These are phyloP conservation scores for Lathyrus sativus DNA, from an alignment of 306 rosid genomes.

Conservation along the genomic window DNA sequence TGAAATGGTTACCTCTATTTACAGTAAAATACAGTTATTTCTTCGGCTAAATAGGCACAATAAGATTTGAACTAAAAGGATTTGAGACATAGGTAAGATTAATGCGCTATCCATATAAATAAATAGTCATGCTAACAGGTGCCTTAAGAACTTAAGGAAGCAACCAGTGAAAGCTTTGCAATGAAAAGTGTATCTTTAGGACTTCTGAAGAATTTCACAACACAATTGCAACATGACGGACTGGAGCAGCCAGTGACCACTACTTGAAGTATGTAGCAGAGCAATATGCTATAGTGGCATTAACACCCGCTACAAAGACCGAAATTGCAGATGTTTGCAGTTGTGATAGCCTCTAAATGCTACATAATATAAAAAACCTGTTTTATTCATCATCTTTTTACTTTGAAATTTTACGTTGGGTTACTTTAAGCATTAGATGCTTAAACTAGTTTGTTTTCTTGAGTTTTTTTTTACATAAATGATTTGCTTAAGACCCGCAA, in stretches of 20 bases:
- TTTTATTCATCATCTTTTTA: neutral
- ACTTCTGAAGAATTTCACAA: no score
- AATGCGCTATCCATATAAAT: neutral
- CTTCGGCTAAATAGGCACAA: conserved; percentile 4
- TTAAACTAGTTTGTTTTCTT: neutral
- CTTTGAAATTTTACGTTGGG: neutral
- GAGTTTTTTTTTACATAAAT: neutral
- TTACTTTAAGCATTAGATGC: neutral
- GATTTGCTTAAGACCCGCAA: neutral
- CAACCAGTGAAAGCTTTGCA: no score
- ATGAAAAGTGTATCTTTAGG: no score
- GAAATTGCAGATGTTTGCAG: neutral
- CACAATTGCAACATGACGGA: neutral
- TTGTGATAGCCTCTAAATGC: neutral
- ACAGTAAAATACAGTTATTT: neutral
- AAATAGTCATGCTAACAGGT: no score
- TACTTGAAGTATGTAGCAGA: neutral
- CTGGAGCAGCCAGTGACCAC: neutral
- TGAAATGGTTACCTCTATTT: conserved; percentile 19
- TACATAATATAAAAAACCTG: neutral
- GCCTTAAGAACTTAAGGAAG: no score
- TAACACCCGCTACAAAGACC: neutral
- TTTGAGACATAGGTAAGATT: neutral
- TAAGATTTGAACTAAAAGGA: conserved; percentile 14
- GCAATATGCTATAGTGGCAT: neutral